phyloP scores from a whole-genome alignment of 1,139 yeast genomes.

The Zygosaccharomyces sapae region DNA sequence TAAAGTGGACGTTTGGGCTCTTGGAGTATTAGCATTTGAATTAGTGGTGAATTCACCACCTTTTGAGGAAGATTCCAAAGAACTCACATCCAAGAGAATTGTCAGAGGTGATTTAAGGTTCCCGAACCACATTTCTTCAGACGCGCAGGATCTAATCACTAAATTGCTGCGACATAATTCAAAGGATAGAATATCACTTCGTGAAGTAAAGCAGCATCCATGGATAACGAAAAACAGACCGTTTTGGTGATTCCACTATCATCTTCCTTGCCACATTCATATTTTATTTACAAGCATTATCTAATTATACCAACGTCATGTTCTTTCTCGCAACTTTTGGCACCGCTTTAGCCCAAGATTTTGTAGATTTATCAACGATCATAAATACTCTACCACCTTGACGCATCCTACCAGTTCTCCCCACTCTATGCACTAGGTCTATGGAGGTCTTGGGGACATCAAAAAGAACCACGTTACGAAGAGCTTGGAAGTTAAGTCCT shows the following conservation, averaged over 20 bases:
- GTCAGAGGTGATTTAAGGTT: constrained; percentile 69
- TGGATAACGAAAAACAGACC: constrained; percentile 71
- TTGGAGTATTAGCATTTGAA: constrained; percentile 84
- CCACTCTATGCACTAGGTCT: constrained; percentile 86
- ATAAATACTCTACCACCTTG: constrained; percentile 84
- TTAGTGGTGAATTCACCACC: constrained; percentile 87
- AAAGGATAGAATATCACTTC: constrained; percentile 54
- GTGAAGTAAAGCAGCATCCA: constrained; percentile 66
- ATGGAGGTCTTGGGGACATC: constrained; percentile 83
- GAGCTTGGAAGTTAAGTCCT: constrained; percentile 80
- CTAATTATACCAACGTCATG: constrained; percentile 22
- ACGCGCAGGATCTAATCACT: constrained; percentile 72
- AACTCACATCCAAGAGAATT: constrained; percentile 74
- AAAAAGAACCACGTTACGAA: constrained; percentile 75
- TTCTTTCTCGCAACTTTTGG: constrained; percentile 62
- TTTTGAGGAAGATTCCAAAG: constrained; percentile 72
- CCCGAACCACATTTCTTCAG: constrained; percentile 64
- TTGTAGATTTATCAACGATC: constrained; percentile 56
- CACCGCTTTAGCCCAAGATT: constrained; percentile 80
- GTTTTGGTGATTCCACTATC: constrained; percentile 38
- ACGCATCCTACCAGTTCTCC: constrained; percentile 91
- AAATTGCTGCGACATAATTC: constrained; percentile 62
- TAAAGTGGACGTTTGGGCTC: constrained; percentile 86
- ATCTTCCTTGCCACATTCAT: too few relatives aligned
- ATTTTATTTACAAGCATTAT: constrained; percentile 4